Percentiles rank a stretch among this genome's conserved stretches.
Evolutionary conservation across 169 alveolate species (phyloP).

Genomic region (Perkinsus marinus): DNA sequence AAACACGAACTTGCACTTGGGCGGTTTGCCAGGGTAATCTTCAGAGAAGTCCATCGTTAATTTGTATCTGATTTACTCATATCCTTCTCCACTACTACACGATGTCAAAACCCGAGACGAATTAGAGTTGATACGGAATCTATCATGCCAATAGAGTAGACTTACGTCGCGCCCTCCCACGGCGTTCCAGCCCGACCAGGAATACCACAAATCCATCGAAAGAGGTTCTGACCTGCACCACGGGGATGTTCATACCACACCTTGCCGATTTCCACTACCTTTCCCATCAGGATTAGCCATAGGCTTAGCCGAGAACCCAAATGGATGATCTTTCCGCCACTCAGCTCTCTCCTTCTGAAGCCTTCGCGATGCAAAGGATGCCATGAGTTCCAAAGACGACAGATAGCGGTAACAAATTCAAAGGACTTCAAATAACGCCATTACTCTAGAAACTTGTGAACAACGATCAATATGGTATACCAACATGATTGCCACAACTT

Average conservation of each 20-base stretch:
- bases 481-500: no score
- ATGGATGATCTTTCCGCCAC: conserved; percentile 95
- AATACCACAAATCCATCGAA: background rate
- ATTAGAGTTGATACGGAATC: no score
- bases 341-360: conserved; percentile 82
- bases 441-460: no score
- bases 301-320: conserved; percentile 90
- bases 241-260: no score
- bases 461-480: no score
- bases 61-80: conserved; percentile 79
- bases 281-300: conserved; percentile 74
- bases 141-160: no score
- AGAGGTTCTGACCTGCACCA: background rate
- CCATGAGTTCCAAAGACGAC: no score
- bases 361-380: conserved; percentile 66
- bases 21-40: conserved; percentile 99
- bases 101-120: no score
- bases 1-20: conserved; percentile 88
- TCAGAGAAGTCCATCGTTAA: conserved; percentile 92
- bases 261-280: conserved; percentile 35
- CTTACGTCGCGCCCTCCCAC: background rate
- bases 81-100: no score
- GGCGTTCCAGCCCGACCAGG: background rate
- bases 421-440: no score
- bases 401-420: no score